Evolutionary conservation across 352 stramenopile species (phyloP).

Genomic region (Phytophthora crassamura): DNA sequence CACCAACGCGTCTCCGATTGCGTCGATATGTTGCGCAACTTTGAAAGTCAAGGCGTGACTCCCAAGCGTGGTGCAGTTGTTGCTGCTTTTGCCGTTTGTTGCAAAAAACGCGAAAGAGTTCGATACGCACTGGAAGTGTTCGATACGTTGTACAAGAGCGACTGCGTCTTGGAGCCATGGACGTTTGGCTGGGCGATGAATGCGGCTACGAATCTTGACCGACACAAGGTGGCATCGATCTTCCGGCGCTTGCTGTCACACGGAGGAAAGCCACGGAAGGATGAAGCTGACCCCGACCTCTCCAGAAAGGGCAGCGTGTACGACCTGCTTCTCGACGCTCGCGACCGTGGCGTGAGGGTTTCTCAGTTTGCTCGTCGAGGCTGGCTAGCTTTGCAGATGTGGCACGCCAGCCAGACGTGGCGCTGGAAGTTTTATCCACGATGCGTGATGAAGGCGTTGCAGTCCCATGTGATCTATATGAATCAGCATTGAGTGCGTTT

Average conservation of each 20-base stretch:
- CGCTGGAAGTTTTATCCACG: constrained; percentile 51
- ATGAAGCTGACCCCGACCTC: constrained; percentile 64
- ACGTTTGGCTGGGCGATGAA: constrained; percentile 78
- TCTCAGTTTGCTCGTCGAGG: constrained; percentile 65
- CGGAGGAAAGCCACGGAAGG: constrained; percentile 52
- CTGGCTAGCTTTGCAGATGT: constrained; percentile 65
- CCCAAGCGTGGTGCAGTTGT: constrained; percentile 1
- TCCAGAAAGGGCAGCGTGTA: constrained; percentile 51
- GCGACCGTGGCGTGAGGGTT: constrained; percentile 49
- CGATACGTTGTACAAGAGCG: constrained; percentile 73
- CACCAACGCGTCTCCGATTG: constrained; percentile 12
- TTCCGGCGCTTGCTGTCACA: constrained; percentile 71
- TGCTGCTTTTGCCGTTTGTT: constrained; percentile 17
- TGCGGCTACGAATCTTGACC: constrained; percentile 58
- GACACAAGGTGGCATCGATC: constrained; percentile 73
- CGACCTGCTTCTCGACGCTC: constrained; percentile 57
- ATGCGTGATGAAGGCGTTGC: constrained; percentile 44
- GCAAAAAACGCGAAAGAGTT: constrained; percentile 64
- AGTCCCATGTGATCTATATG: constrained; percentile 58
- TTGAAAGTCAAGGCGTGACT: constrained; percentile 6
- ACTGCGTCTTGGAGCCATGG: constrained; percentile 60
- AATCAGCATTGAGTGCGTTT: constrained; percentile 62
- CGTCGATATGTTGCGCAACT: constrained; percentile 16
- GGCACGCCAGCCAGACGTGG: constrained; percentile 51
- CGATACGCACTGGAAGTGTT: constrained; percentile 62